phyloP scores from a whole-genome alignment of 768 basidiomycete species.

The Podaxis sp. region DNA sequence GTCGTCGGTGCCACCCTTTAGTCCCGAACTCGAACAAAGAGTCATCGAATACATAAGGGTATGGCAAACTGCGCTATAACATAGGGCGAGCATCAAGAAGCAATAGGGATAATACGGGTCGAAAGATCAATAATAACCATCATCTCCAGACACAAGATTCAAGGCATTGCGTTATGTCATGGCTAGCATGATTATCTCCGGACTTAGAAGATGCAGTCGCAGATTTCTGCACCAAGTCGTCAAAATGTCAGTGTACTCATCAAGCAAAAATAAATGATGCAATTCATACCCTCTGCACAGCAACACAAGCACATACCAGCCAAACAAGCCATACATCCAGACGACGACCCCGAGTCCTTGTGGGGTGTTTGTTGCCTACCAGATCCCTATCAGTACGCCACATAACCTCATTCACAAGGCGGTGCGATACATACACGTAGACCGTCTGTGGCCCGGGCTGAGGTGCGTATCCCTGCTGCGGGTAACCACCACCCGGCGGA shows the following conservation, averaged over 20 bases:
- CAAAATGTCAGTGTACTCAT: conserved; percentile 7
- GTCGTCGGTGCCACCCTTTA: no score
- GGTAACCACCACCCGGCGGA: conserved; percentile 35
- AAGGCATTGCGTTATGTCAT: neutral
- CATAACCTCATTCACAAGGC: neutral
- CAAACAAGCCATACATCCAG: conserved; percentile 60
- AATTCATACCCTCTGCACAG: conserved; percentile 62
- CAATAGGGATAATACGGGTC: neutral
- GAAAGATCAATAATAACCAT: neutral
- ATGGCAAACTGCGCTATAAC: neutral
- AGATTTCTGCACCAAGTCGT: conserved; percentile 46
- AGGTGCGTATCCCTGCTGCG: conserved; percentile 50
- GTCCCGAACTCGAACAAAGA: neutral
- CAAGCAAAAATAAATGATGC: conserved; percentile 12
- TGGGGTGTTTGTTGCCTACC: conserved; percentile 39
- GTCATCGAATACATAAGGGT: neutral
- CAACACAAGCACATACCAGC: conserved; percentile 63
- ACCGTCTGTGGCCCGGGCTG: conserved; percentile 66
- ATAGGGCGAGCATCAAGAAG: neutral
- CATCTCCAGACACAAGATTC: no score
- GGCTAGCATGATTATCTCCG: neutral
- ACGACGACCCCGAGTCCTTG: conserved; percentile 36
- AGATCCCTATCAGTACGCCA: conserved; percentile 2
- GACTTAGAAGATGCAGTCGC: conserved; percentile 63
- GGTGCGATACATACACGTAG: conserved; percentile 56